A percentile compares a stretch with the other conserved stretches of the same genome.
phyloP scores from a whole-genome alignment of 768 basidiomycete species.

The Paxillus involutus region DNA sequence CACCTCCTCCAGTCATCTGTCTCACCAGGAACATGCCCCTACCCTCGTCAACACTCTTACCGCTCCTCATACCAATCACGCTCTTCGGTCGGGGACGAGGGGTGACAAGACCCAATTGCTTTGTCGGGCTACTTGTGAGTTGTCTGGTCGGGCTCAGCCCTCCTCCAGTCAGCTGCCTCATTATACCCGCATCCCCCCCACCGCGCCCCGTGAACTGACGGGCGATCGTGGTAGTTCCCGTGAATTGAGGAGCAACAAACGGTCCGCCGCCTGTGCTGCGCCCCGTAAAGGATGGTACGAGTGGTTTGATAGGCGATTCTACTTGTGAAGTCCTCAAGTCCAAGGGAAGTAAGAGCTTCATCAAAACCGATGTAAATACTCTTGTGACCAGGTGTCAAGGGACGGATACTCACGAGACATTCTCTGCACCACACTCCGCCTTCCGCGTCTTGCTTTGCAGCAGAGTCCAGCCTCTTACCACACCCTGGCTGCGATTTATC shows the following conservation, averaged over 20 bases:
- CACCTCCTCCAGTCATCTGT: conserved; percentile 68
- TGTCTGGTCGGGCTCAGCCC: conserved; percentile 68
- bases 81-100: conserved; percentile 72
- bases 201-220: conserved; percentile 72
- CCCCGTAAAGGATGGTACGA: conserved; percentile 47
- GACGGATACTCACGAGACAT: conserved; percentile 58
- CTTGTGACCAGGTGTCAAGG: not conserved
- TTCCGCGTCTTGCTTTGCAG: conserved; percentile 68
- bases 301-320: conserved; percentile 50
- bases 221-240: conserved; percentile 71
- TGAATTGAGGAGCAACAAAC: conserved; percentile 52
- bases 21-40: conserved; percentile 70
- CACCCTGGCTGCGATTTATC: conserved; percentile 71
- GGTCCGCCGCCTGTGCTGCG: conserved; percentile 25
- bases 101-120: conserved; percentile 49
- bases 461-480: conserved; percentile 81
- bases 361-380: conserved; percentile 10
- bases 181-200: conserved; percentile 34
- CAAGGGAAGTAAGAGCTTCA: conserved; percentile 55
- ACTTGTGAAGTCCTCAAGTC: conserved; percentile 48
- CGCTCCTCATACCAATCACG: conserved; percentile 67
- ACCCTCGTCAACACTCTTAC: conserved; percentile 66
- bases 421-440: conserved; percentile 83
- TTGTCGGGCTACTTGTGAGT: conserved; percentile 65
- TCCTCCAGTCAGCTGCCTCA: conserved; percentile 66